These are phyloP conservation scores for Paraleonurus japonicus DNA, from an alignment of 257 asterid genomes.

Conservation along the genomic window DNA sequence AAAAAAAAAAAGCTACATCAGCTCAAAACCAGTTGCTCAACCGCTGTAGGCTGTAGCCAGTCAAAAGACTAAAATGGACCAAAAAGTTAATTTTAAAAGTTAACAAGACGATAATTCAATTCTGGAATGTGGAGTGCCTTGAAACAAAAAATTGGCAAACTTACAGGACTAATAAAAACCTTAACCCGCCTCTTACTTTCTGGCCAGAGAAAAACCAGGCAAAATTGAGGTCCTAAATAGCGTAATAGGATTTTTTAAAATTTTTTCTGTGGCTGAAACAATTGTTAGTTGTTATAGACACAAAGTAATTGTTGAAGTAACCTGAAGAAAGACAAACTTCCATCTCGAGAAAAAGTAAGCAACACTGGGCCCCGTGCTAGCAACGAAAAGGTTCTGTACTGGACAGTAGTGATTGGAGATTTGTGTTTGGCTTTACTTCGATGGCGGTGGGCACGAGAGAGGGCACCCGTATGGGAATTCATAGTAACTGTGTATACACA, in stretches of 20 bases:
- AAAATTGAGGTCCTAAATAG: neutral
- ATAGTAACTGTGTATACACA: conserved; percentile 70
- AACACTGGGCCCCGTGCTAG: conserved; percentile 94
- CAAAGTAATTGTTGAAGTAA: conserved; percentile 29
- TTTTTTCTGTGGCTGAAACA: neutral
- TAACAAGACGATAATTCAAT: too few species aligned
- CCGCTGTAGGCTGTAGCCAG: too few species aligned
- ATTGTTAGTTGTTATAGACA: neutral
- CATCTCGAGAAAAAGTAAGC: conserved; percentile 78
- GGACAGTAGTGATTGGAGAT: conserved; percentile 83
- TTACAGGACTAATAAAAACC: too few species aligned
- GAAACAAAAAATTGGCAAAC: neutral
- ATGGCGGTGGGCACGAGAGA: conserved; percentile 82
- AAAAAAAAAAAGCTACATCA: too few species aligned
- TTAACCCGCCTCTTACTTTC: neutral
- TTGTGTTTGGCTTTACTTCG: conserved; percentile 63
- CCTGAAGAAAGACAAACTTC: conserved; percentile 96
- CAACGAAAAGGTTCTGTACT: conserved; percentile 85
- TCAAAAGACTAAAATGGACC: too few species aligned
- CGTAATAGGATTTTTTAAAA: neutral
- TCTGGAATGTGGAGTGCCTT: too few species aligned
- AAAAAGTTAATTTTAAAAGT: too few species aligned
- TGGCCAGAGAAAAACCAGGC: neutral
- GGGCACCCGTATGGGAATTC: conserved; percentile 73
- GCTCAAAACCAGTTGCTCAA: too few species aligned